Evolutionary conservation across 1,139 yeast species (phyloP).

Genomic region (Saccharomycopsis crataegensis): DNA sequence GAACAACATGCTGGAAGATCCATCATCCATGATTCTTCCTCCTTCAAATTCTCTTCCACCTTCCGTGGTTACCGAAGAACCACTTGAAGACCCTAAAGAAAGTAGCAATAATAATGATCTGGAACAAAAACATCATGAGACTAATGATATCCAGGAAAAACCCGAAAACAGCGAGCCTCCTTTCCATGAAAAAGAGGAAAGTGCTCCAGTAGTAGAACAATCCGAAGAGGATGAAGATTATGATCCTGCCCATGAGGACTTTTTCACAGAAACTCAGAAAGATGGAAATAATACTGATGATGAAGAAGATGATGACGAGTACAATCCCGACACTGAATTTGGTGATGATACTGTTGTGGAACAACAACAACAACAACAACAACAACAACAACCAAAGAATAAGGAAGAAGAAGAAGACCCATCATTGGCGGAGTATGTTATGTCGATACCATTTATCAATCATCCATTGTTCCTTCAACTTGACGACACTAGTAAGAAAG

Average conservation of each 20-base stretch:
- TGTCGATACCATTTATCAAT: constrained; percentile 21
- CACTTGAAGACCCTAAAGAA: no score
- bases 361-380: not conserved
- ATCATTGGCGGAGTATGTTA: constrained; percentile 7
- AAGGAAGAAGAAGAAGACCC: not conserved
- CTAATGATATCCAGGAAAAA: no score
- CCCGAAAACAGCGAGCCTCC: no score
- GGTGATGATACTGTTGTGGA: constrained; percentile 4
- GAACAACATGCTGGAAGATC: no score
- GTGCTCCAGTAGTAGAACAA: no score
- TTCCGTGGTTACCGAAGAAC: no score
- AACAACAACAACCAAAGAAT: constrained; percentile 1
- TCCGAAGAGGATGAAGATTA: not conserved
- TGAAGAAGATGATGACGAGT: not conserved
- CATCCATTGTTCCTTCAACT: constrained; percentile 33
- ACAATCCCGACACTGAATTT: constrained; percentile 8
- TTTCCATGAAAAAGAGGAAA: no score
- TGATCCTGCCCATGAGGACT: not conserved
- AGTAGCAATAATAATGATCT: no score
- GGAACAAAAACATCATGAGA: no score
- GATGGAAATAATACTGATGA: not conserved
- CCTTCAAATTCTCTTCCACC: no score
- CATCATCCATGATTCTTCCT: no score
- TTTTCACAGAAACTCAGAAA: not conserved
- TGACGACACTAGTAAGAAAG: constrained; percentile 32